Evolutionary conservation across 2,329 filamentous ascomycete genomes (phyloP).

Genomic region (Paecilomyces formosus): DNA sequence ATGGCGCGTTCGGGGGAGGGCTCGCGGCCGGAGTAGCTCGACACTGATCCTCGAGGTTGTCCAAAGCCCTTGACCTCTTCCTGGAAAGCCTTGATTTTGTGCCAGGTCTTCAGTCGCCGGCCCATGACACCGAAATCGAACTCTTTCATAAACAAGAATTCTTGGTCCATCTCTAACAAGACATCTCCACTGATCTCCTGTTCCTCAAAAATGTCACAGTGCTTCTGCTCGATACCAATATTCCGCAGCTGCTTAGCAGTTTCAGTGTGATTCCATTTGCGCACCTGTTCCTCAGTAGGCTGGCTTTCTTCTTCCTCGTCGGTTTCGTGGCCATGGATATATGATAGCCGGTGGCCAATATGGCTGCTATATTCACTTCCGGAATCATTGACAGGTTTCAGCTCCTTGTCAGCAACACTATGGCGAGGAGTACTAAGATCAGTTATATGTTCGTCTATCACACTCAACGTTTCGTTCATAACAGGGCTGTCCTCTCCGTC

Average conservation of each 20-base stretch:
- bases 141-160: constrained; percentile 89
- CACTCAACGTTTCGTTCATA: constrained; percentile 88
- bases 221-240: constrained; percentile 74
- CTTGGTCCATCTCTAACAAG: constrained; percentile 87
- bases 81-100: constrained; percentile 87
- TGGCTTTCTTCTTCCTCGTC: constrained; percentile 77
- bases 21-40: constrained; percentile 36
- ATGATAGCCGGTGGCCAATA: constrained; percentile 69
- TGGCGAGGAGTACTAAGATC: constrained; percentile 63
- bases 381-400: constrained; percentile 62
- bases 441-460: constrained; percentile 95
- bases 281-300: constrained; percentile 68
- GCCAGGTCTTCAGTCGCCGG: constrained; percentile 85
- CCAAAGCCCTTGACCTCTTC: constrained; percentile 67
- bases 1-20: constrained; percentile 38
- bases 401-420: constrained; percentile 41
- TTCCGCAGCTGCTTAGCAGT: constrained; percentile 87
- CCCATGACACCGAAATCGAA: constrained; percentile 91
- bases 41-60: constrained; percentile 28
- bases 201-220: constrained; percentile 90
- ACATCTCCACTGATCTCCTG: constrained; percentile 96
- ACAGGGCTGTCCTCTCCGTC: constrained; percentile 62
- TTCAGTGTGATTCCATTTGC: constrained; percentile 68
- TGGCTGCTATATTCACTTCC: constrained; percentile 85
- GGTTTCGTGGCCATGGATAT: constrained; percentile 89